Percentiles rank a stretch among this genome's conserved stretches.
These are phyloP conservation scores for Monosporascus sp. DNA, from an alignment of 2,329 filamentous ascomycete species.

Conservation along the genomic window DNA sequence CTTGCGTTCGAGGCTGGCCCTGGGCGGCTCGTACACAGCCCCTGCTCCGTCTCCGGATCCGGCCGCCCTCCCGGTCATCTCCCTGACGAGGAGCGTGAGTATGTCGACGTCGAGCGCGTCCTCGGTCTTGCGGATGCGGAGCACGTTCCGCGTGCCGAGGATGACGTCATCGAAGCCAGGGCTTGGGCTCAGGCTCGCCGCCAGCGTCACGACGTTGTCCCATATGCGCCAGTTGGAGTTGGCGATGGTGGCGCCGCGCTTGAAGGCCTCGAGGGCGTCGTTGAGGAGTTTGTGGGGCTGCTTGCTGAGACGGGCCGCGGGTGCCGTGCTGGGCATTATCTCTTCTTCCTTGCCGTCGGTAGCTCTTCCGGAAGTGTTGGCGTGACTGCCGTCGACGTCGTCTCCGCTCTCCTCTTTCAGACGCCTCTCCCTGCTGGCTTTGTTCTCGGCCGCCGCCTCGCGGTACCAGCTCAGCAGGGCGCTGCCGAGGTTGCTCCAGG, in stretches of 20 bases:
- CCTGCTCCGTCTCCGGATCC: conserved; percentile 21
- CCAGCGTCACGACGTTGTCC: conserved; percentile 91
- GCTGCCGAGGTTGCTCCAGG: conserved; percentile 91
- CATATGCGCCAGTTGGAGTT: conserved; percentile 88
- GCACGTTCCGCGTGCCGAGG: conserved; percentile 66
- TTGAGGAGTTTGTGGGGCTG: conserved; percentile 54
- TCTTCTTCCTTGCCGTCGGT: conserved; percentile 5
- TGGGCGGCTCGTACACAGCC: conserved; percentile 36
- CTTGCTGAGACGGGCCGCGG: conserved; percentile 31
- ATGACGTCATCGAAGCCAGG: conserved; percentile 72
- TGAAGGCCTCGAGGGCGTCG: conserved; percentile 79
- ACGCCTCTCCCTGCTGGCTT: conserved; percentile 15
- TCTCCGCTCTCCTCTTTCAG: conserved; percentile 1
- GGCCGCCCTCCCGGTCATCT: conserved; percentile 44
- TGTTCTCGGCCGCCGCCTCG: conserved; percentile 39
- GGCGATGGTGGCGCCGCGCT: conserved; percentile 77
- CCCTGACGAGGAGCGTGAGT: conserved; percentile 64
- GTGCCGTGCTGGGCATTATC: conserved; percentile 27
- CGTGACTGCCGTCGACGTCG: conserved; percentile 24
- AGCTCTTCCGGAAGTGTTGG: neutral
- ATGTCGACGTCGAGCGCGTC: conserved; percentile 71
- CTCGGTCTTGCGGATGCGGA: conserved; percentile 74
- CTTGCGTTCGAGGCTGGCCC: conserved; percentile 56
- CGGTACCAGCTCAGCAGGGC: conserved; percentile 68
- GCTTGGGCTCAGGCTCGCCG: conserved; percentile 64